A percentile compares a stretch with the other conserved stretches of the same genome.
Evolutionary conservation across 441 rosid species (phyloP).

Genomic region (Mallotus repandus): DNA sequence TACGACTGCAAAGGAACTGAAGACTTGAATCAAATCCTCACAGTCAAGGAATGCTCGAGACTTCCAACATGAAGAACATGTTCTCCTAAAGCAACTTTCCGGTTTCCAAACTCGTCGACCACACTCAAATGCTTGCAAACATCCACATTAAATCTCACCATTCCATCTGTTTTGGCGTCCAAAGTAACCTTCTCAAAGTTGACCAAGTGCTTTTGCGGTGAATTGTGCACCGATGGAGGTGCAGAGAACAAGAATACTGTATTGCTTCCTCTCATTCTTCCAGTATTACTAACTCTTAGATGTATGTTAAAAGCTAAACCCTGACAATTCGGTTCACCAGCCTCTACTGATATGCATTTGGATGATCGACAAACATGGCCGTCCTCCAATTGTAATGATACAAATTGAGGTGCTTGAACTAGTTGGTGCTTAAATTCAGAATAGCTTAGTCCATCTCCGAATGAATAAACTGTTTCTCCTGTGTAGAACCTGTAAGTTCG

Average conservation of each 20-base stretch:
- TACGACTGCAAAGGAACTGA: conserved; percentile 2
- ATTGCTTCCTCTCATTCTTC: conserved; percentile 53
- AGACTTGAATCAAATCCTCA: conserved; percentile 49
- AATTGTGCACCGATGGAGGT: conserved; percentile 70
- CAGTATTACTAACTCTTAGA: conserved; percentile 51
- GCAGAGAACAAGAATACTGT: conserved; percentile 69
- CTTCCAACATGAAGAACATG: conserved; percentile 77
- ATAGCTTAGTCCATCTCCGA: conserved; percentile 78
- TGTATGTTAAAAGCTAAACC: conserved; percentile 44
- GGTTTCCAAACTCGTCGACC: conserved; percentile 65
- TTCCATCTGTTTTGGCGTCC: conserved; percentile 33
- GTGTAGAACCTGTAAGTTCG: conserved; percentile 83
- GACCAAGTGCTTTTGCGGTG: conserved; percentile 70
- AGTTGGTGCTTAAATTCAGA: conserved; percentile 43
- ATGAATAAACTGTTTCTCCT: conserved; percentile 70
- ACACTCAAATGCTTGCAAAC: conserved; percentile 78
- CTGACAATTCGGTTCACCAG: conserved; percentile 39
- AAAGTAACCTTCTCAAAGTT: conserved; percentile 70
- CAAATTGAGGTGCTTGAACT: conserved; percentile 43
- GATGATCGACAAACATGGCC: conserved; percentile 57
- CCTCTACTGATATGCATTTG: conserved; percentile 56
- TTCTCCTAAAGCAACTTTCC: conserved; percentile 64
- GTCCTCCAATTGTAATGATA: conserved; percentile 45
- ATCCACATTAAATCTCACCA: conserved; percentile 58
- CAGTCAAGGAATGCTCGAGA: conserved; percentile 55